Evolutionary conservation across 306 rosid species (phyloP).

Genomic region (Fragaria iinumae): DNA sequence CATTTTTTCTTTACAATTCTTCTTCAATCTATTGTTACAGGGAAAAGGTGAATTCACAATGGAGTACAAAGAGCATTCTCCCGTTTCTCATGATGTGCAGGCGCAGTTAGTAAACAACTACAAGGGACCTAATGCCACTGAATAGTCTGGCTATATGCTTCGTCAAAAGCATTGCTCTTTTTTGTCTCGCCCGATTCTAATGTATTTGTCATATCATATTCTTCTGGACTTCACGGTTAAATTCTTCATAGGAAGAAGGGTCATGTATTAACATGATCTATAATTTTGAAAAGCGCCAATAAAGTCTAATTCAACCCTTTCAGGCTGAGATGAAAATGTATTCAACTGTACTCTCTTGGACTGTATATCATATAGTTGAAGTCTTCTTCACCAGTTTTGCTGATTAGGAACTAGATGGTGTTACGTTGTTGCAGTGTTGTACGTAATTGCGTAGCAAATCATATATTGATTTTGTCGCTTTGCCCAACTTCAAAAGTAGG

Average conservation of each 20-base stretch:
- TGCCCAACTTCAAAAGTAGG: neutral
- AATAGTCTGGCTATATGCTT: constrained; percentile 28
- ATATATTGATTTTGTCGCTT: neutral
- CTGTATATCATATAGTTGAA: constrained; percentile 15
- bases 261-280: constrained; percentile 20
- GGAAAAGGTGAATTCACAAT: constrained; percentile 99
- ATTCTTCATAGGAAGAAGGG: neutral
- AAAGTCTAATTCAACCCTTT: constrained; percentile 24
- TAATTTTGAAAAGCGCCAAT: constrained; percentile 41
- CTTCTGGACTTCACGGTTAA: neutral
- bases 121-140: constrained; percentile 54
- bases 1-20: neutral
- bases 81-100: constrained; percentile 92
- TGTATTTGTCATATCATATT: neutral
- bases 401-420: neutral
- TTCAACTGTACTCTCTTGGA: constrained; percentile 1
- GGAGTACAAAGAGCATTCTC: constrained; percentile 89
- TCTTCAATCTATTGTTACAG: constrained; percentile 38
- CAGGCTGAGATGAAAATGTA: constrained; percentile 20
- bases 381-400: neutral
- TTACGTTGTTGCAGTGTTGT: neutral
- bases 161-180: constrained; percentile 10
- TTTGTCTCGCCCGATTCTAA: constrained; percentile 3
- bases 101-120: constrained; percentile 60
- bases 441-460: neutral